These are phyloP conservation scores for Miscanthus lutarioriparius DNA, from an alignment of 176 grass and related monocot species.

Conservation along the genomic window DNA sequence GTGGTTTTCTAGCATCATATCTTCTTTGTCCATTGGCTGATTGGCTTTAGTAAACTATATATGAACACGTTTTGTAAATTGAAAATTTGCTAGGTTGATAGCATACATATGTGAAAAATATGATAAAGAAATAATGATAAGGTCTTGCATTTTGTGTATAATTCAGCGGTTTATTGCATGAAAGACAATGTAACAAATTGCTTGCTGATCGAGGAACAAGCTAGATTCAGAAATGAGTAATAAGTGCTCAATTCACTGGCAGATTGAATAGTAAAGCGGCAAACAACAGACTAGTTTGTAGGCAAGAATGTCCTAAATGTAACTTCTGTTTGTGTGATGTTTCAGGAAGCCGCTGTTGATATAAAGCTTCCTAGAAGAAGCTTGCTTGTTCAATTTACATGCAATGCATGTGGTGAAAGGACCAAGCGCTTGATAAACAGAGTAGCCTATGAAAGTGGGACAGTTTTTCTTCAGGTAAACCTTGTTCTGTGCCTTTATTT, in stretches of 20 bases:
- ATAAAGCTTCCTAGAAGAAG: slow-evolving; percentile 86
- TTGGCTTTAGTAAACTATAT: slow-evolving; percentile 11
- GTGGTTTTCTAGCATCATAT: slow-evolving; percentile 14
- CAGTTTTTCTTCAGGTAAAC: slow-evolving; percentile 86
- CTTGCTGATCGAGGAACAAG: slow-evolving; percentile 3
- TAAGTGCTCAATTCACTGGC: background rate
- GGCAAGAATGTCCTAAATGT: background rate
- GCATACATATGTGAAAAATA: slow-evolving; percentile 22
- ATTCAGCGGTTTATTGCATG: background rate
- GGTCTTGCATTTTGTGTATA: background rate
- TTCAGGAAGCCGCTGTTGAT: slow-evolving; percentile 62
- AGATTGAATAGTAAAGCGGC: background rate
- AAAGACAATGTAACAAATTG: background rate
- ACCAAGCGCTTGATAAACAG: slow-evolving; percentile 75
- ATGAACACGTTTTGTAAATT: background rate
- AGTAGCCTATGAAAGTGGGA: slow-evolving; percentile 85
- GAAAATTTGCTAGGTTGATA: background rate
- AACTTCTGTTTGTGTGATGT: slow-evolving; percentile 17
- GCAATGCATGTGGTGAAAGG: slow-evolving; percentile 79
- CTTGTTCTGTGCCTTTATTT: slow-evolving; percentile 18
- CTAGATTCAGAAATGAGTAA: background rate
- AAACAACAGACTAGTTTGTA: background rate
- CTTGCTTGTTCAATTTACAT: slow-evolving; percentile 91
- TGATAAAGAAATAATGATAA: background rate
- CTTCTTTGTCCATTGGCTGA: background rate